Base-by-base conservation (phyloP, 768 basidiomycete genomes). In the Amanita phalloides region DNA sequence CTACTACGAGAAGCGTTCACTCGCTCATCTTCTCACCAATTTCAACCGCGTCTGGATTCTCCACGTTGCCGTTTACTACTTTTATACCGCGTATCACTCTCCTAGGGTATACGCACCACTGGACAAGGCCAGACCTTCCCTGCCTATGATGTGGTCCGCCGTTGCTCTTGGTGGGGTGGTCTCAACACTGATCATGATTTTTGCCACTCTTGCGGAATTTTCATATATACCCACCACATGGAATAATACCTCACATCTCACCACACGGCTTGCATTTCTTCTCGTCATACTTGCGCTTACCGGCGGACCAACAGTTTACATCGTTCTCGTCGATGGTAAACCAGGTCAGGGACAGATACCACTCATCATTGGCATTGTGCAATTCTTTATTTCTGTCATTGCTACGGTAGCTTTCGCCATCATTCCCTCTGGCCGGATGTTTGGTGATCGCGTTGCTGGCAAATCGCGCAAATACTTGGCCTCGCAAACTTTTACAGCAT, bases 41-140 rank as follows among this genome's bases (percentile, higher is more conserved):
- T 99, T 99, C 73, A 99, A 99, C 68, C 91, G 96, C 37, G 78
- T 99, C 62, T 99, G 96, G 96, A 91, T 99, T 60, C 74, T 95
- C 52, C 96, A 99, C 63, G 74, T 99, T 54, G 78, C 93, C 6
- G 69, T 95, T 48, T 98, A 83, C 73, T 99, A 90, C 81, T 97
- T 91, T 71, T 98, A 91, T 71, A 98, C 95, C 7, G 83, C 96
- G n/a, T 96, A 84, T 78, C 93, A 98, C 71, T 90, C 93, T 0
- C 93, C 94, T 6, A 82, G 78, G 58, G 84, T 97, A 55, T 99
- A 97, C 64, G 83, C 88, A 1, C 86, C 86, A 9, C 71, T 68
- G 44, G 72, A 79, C 57, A 77, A 79, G 61, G 71, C 76, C 28
- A 66, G 62, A 45, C 92, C 94, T 1, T 86, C 88, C 14, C 73